Evolutionary conservation across 495 filamentous ascomycete genomes (phyloP).

Genomic region (Neurospora tetrasperma): DNA sequence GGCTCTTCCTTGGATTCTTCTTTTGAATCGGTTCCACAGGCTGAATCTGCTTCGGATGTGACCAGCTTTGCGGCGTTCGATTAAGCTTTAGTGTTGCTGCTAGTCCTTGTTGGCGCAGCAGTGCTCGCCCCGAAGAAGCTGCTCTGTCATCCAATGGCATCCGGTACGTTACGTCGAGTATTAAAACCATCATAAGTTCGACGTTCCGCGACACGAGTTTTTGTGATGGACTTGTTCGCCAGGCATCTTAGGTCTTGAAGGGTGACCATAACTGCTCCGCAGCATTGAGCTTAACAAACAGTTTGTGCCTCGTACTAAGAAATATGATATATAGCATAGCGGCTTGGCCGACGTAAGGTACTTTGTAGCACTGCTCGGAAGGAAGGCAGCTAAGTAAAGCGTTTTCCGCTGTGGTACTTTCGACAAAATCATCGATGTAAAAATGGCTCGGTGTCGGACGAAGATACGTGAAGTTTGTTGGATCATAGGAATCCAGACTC

Average conservation of each 20-base stretch:
- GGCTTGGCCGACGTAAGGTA: neutral
- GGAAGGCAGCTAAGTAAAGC: neutral
- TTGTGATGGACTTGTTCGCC: neutral
- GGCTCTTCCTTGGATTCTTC: neutral
- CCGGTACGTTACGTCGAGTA: neutral
- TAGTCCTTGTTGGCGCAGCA: neutral
- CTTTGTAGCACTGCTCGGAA: neutral
- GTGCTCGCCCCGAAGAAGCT: neutral
- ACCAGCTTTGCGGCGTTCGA: neutral
- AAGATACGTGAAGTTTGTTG: neutral
- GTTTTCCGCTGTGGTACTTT: neutral
- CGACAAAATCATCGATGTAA: neutral
- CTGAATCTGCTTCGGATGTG: neutral
- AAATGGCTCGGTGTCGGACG: neutral
- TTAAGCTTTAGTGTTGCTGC: neutral
- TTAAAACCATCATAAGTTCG: neutral
- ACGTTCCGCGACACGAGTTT: neutral
- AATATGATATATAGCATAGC: neutral
- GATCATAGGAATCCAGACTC: constrained; percentile 39
- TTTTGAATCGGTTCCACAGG: neutral
- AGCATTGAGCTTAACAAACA: neutral
- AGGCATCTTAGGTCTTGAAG: neutral
- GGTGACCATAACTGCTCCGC: neutral
- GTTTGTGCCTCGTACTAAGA: too few species aligned
- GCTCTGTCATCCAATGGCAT: neutral